phyloP scores from a whole-genome alignment of 495 filamentous ascomycete genomes.

The Pseudomonodictys pantanalensis region DNA sequence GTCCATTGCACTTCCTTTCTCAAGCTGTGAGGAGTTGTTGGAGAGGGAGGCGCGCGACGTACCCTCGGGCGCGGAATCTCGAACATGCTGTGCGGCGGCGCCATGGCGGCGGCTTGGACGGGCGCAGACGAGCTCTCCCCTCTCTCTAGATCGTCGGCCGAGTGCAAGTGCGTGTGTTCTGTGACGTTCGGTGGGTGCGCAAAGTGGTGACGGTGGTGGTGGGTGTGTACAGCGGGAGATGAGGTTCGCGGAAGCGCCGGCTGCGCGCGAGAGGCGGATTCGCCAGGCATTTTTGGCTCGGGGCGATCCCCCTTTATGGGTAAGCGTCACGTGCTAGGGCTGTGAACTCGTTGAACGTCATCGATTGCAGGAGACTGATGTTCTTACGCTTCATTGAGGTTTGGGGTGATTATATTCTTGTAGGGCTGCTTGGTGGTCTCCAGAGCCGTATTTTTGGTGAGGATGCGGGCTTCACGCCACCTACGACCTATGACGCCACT shows the following conservation, averaged over 20 bases:
- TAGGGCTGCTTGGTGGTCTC: neutral
- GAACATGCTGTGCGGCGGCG: constrained; percentile 16
- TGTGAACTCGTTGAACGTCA: neutral
- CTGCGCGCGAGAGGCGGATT: neutral
- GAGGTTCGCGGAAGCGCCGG: neutral
- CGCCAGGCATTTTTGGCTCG: neutral
- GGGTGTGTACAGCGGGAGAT: too few species aligned
- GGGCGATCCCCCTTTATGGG: neutral
- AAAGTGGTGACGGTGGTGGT: neutral
- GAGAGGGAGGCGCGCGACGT: too few species aligned
- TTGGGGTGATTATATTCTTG: neutral
- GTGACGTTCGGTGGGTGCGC: too few species aligned
- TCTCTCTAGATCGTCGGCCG: too few species aligned
- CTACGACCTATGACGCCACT: constrained; percentile 2
- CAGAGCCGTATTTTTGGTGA: neutral
- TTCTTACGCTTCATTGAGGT: neutral
- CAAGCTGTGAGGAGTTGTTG: too few species aligned
- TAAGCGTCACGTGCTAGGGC: neutral
- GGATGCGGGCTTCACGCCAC: neutral
- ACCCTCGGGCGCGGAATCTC: constrained; percentile 33
- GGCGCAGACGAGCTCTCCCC: too few species aligned
- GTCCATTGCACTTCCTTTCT: too few species aligned
- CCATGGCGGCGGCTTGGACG: constrained; percentile 8
- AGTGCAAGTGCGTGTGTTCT: too few species aligned
- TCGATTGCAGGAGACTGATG: neutral